Conservation (phyloP, 2,329 filamentous ascomycete genomes). For the Colletotrichum tropicale region DNA sequence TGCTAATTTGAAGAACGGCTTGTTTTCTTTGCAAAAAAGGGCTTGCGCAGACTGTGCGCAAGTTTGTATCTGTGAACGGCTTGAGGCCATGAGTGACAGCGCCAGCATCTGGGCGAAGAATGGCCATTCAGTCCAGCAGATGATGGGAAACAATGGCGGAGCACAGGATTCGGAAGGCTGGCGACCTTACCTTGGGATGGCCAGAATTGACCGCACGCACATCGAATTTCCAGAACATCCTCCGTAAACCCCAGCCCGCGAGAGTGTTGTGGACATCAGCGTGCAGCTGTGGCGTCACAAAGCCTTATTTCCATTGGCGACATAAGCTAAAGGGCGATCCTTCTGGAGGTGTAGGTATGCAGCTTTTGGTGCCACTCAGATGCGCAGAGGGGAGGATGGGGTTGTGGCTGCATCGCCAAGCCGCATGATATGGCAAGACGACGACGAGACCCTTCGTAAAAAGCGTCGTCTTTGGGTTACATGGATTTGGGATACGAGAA, state of each 20-base stretch:
- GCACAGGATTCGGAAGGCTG: background rate
- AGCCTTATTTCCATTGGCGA: background rate
- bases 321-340: background rate
- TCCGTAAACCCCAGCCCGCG: background rate
- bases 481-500: slow-evolving; percentile 15
- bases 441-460: slow-evolving; percentile 3
- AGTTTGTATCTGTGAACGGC: background rate
- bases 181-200: background rate
- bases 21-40: background rate
- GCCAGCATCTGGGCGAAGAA: background rate
- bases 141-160: no score
- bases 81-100: background rate
- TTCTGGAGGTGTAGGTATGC: background rate
- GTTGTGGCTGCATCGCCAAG: slow-evolving; percentile 15
- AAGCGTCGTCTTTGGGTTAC: background rate
- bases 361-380: background rate
- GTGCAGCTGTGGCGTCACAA: background rate
- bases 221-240: background rate
- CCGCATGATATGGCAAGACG: background rate
- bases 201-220: background rate
- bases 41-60: background rate
- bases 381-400: background rate
- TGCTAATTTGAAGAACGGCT: background rate
- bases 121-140: background rate
- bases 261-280: background rate